phyloP scores from a whole-genome alignment of 2,329 filamentous ascomycete genomes.

The Diaporthe australafricana region DNA sequence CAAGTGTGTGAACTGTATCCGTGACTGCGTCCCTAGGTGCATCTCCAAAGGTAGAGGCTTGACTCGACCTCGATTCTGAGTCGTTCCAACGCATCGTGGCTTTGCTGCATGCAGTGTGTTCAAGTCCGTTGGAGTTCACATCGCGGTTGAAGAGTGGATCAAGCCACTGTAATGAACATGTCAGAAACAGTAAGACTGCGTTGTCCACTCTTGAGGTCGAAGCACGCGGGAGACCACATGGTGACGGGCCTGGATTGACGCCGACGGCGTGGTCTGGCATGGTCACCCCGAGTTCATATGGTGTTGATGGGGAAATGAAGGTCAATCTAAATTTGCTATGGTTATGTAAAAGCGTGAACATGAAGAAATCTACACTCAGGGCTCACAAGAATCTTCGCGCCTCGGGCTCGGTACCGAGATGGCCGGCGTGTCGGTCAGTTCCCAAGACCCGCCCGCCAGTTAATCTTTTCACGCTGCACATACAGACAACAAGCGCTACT shows the following conservation, averaged over 20 bases:
- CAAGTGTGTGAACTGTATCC: conserved; percentile 1
- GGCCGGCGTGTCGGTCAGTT: conserved; percentile 15
- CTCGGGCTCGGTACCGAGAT: conserved; percentile 24
- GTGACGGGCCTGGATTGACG: not conserved
- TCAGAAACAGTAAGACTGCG: no score
- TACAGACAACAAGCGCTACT: conserved; percentile 13
- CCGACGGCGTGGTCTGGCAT: conserved; percentile 8
- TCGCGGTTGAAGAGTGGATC: not conserved
- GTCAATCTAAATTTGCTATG: not conserved
- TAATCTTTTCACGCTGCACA: conserved; percentile 11
- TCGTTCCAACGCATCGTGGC: conserved; percentile 3
- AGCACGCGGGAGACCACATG: not conserved
- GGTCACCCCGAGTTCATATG: not conserved
- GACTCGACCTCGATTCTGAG: conserved; percentile 1
- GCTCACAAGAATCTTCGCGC: conserved; percentile 12
- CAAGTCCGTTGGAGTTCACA: not conserved
- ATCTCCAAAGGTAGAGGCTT: conserved; percentile 4
- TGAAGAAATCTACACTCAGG: not conserved
- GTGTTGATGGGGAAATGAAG: not conserved
- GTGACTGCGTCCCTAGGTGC: conserved; percentile 23
- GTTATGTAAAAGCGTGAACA: not conserved
- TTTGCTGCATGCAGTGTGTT: not conserved
- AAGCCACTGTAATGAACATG: not conserved
- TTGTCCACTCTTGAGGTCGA: not conserved
- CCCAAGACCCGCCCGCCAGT: conserved; percentile 11